These are phyloP conservation scores for Colletotrichum sidae DNA, from an alignment of 2,329 filamentous ascomycete species.

Conservation along the genomic window DNA sequence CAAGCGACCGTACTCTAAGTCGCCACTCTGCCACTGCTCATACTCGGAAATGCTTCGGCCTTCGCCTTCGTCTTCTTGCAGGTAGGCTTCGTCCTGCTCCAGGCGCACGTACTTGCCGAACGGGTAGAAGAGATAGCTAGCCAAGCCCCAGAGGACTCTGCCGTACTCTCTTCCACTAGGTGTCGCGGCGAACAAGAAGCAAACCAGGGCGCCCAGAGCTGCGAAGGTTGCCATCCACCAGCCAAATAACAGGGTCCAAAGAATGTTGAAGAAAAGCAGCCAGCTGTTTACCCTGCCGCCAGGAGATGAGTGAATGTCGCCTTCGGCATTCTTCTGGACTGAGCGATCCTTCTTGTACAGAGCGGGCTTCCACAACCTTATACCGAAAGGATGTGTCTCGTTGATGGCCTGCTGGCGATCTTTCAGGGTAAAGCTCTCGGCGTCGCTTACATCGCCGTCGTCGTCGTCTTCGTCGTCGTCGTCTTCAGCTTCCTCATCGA, in stretches of 20 bases:
- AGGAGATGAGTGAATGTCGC: conserved; percentile 95
- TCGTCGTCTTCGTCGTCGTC: conserved; percentile 68
- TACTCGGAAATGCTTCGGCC: conserved; percentile 98
- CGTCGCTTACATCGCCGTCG: conserved; percentile 83
- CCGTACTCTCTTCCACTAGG: conserved; percentile 89
- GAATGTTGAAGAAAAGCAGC: conserved; percentile 87
- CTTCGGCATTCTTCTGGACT: conserved; percentile 95
- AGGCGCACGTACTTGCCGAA: conserved; percentile 97
- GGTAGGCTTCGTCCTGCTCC: conserved; percentile 92
- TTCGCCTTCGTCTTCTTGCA: conserved; percentile 94
- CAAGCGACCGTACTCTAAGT: conserved; percentile 92
- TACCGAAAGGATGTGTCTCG: conserved; percentile 97
- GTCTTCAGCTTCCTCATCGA: conserved; percentile 68
- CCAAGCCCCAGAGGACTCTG: conserved; percentile 83
- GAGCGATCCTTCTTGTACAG: conserved; percentile 98
- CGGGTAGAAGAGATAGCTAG: conserved; percentile 91
- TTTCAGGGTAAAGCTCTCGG: conserved; percentile 97
- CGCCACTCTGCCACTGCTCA: conserved; percentile 98
- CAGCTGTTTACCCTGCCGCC: conserved; percentile 87
- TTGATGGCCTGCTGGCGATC: conserved; percentile 98
- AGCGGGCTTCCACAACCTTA: conserved; percentile 98
- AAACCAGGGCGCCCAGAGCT: conserved; percentile 79
- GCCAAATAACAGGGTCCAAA: conserved; percentile 93
- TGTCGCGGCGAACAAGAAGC: conserved; percentile 82
- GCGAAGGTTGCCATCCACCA: conserved; percentile 93